Percentiles rank a stretch among this genome's conserved stretches.
Evolutionary conservation across 2,329 filamentous ascomycete genomes (phyloP).

Genomic region (Amauroascus niger): DNA sequence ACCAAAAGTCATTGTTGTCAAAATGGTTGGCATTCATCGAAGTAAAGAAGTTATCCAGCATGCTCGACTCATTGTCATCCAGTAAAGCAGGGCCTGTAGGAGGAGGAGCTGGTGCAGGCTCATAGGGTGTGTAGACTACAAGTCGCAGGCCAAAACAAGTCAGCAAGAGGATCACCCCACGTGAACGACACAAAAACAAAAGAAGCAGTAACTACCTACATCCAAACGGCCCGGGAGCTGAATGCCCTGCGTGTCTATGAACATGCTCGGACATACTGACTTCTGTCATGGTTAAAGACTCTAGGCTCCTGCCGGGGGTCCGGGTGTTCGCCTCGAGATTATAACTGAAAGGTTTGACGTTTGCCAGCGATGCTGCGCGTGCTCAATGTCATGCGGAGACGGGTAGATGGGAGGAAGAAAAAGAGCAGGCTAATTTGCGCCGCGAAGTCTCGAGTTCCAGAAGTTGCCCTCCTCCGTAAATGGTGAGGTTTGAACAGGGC

Average conservation of each 20-base stretch:
- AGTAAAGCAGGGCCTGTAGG: constrained; percentile 57
- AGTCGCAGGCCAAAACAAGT: neutral
- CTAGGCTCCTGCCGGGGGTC: neutral
- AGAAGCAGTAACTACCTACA: constrained; percentile 39
- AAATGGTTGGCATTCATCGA: constrained; percentile 35
- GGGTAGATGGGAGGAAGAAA: neutral
- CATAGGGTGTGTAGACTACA: constrained; percentile 27
- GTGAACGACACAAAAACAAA: neutral
- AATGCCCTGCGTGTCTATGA: constrained; percentile 38
- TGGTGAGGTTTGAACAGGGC: neutral
- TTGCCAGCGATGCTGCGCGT: neutral
- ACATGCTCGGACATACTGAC: constrained; percentile 25
- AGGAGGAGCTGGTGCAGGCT: constrained; percentile 52
- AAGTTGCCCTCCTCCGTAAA: neutral
- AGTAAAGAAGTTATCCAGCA: constrained; percentile 44
- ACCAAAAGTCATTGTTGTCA: constrained; percentile 32
- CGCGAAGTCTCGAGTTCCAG: neutral
- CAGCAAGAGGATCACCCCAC: constrained; percentile 27
- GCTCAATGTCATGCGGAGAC: constrained; percentile 3
- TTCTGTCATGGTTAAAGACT: constrained; percentile 25
- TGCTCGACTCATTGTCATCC: constrained; percentile 48
- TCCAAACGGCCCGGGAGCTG: constrained; percentile 54
- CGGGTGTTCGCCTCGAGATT: neutral
- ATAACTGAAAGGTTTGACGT: neutral
- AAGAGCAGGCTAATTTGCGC: neutral